Base-by-base conservation (phyloP, 1,139 yeast genomes). In the Sugiyamaella novakii region DNA sequence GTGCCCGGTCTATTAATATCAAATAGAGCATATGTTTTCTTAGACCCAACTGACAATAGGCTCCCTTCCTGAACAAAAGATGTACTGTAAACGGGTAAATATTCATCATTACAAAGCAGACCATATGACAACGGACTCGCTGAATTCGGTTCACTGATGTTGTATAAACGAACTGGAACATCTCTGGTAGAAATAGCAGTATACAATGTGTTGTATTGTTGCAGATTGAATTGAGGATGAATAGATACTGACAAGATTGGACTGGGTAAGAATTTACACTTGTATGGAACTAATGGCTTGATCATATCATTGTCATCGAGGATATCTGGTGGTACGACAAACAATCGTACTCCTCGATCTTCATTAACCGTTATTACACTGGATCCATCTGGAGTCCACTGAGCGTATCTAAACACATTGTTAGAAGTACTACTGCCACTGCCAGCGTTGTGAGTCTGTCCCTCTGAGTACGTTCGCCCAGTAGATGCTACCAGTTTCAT, bases 321-420 rank as follows among this genome's bases (percentile, higher is more conserved):
- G 1, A 67, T 47, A 11, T 61, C 54, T 1, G 59, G 60, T 0
- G 71, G 63, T 1, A 62, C 54, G n/a, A 67, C 57, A 44, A 65
- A 68, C 10, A 64, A 38, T 12, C 71, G 46, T 5, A 66, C 36
- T 0, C 58, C 65, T 10, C 54, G 50, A 41, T 68, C 72, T 12
- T 62, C 66, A 14, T 62, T 58, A 2, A 54, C 51, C 1, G 69
- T 55, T 5, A 66, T 50, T 11, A 68, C 46, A 2, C 68, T 52
- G 3, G 65, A 53, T 1, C 68, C 68, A 43, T 68, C 70, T 0
- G 59, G 49, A 3, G 68, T 61, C 71, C 71, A 68, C 15, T 54
- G 46, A 2, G 46, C 46, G 30, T 33, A 48, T 25, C 46, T 46
- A 41, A 51, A 54, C 11, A 54, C 43, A 30, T 48, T 36, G 3